Evolutionary conservation across 1,284 basidiomycete species (phyloP).

Genomic region (Volvariella surrecta): DNA sequence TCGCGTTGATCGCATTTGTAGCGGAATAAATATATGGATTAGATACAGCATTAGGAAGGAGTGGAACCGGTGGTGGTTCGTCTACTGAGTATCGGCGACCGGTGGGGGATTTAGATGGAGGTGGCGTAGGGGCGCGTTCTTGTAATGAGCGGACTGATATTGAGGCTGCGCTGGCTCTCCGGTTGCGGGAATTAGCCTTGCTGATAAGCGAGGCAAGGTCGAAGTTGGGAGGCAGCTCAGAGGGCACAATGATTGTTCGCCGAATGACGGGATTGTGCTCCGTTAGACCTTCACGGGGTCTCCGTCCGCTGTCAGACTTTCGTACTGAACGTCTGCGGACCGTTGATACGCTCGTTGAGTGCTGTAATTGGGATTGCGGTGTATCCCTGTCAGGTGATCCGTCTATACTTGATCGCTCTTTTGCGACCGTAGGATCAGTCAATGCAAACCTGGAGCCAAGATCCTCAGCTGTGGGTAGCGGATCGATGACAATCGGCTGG

Average conservation of each 20-base stretch:
- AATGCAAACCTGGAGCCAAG: constrained; percentile 15
- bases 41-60: not conserved
- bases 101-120: constrained; percentile 53
- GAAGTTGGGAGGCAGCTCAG: constrained; percentile 35
- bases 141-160: constrained; percentile 60
- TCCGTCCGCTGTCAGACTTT: constrained; percentile 32
- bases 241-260: constrained; percentile 70
- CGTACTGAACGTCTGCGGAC: constrained; percentile 24
- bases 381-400: not conserved
- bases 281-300: constrained; percentile 31
- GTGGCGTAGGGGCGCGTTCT: constrained; percentile 75
- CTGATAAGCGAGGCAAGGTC: constrained; percentile 46
- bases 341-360: not conserved
- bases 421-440: no score
- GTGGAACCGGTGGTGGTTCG: constrained; percentile 63
- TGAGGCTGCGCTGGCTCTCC: constrained; percentile 49
- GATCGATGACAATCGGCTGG: constrained; percentile 10
- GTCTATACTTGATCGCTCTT: no score
- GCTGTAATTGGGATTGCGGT: not conserved
- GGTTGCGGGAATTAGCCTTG: constrained; percentile 48
- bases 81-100: constrained; percentile 53
- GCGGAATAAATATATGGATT: not conserved
- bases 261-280: constrained; percentile 51
- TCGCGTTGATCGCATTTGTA: not conserved
- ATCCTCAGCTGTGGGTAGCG: constrained; percentile 13